Conservation (phyloP, 2,329 filamentous ascomycete species). For the Geoglossum cookeanum region DNA sequence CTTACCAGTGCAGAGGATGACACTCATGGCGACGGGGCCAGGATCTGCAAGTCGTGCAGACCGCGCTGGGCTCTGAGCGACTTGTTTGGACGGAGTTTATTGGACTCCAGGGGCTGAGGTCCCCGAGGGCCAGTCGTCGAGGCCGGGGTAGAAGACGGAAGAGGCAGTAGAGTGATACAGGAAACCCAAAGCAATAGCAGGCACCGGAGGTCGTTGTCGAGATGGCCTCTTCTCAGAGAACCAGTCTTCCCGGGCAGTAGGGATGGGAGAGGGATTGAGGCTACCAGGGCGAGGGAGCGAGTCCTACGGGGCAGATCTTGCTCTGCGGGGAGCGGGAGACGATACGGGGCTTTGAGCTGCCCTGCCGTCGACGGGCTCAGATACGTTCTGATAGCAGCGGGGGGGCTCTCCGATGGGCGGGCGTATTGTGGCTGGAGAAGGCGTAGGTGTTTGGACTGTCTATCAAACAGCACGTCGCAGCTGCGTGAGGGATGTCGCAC, state of each 20-base stretch:
- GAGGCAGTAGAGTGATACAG: no score
- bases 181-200: no score
- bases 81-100: background rate
- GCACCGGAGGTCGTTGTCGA: no score
- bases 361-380: no score
- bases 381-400: no score
- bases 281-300: background rate
- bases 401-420: no score
- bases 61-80: background rate
- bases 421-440: no score
- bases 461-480: no score
- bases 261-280: background rate
- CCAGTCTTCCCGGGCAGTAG: background rate
- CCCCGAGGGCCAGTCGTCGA: no score
- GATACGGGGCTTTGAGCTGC: background rate
- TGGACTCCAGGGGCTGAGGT: background rate
- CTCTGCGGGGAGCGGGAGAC: background rate
- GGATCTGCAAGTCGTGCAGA: background rate
- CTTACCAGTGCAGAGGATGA: slow-evolving; percentile 48
- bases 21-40: slow-evolving; percentile 30
- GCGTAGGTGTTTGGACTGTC: no score
- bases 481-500: no score
- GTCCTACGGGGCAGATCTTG: background rate
- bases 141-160: no score
- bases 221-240: background rate